Evolutionary conservation across 768 basidiomycete genomes (phyloP), one percentile per base, ranked within the genome.

Genomic region (Mycena chlorophos): DNA sequence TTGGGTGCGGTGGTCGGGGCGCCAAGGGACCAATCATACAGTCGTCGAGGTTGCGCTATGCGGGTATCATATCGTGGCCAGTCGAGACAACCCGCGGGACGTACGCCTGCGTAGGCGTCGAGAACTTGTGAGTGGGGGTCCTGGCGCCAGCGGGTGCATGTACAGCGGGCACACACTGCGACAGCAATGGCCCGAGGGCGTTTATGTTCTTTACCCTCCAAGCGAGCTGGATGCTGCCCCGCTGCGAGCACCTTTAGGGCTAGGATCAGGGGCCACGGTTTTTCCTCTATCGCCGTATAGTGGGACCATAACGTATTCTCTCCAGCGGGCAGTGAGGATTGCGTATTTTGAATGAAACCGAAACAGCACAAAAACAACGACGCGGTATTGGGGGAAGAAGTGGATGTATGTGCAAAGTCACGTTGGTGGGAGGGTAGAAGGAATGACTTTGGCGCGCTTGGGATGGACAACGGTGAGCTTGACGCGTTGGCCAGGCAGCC

Each of bases 391-490:
- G n/a, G n/a, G n/a, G n/a, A n/a, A n/a, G n/a, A n/a, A n/a, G n/a
- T n/a, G n/a, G n/a, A n/a, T n/a, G n/a, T n/a, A n/a, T n/a, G n/a
- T n/a, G n/a, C n/a, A 34, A 34, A 34, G 31, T 34, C 31, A 34
- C 31, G 31, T n/a, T n/a, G n/a, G n/a, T n/a, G n/a, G n/a, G n/a
- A n/a, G n/a, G n/a, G n/a, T n/a, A n/a, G n/a, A n/a, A n/a, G n/a
- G n/a, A n/a, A n/a, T n/a, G n/a, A n/a, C n/a, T n/a, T 10, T 10
- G n/a, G 10, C 40, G 20, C 40, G 40, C 40, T 54, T 59, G 16
- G 61, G 58, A 34, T 62, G 61, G 2, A 20, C 52, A 4, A 62
- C n/a, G 8, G 52, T 48, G 26, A 62, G 51, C 38, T 54, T 62
- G 14, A 62, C 42, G 31, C 58, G 20, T 27, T 62, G 61, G 8